Conservation (phyloP, 2,329 filamentous ascomycete genomes). For the Balansia obtecta region DNA sequence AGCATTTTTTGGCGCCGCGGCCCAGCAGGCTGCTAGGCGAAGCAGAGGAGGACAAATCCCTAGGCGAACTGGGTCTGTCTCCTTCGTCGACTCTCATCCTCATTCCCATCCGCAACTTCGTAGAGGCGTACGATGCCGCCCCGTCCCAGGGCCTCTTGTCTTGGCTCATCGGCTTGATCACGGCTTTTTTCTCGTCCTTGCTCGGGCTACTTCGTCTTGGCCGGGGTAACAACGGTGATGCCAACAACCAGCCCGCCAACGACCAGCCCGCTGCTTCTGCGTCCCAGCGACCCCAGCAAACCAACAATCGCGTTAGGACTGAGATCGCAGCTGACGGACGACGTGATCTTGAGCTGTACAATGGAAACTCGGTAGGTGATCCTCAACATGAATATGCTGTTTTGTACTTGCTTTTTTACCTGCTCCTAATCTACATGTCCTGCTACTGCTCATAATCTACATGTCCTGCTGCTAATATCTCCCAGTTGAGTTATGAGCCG, state of each 20-base stretch:
- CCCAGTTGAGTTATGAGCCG: constrained; percentile 57
- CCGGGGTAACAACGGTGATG: constrained; percentile 9
- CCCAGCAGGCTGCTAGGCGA: constrained; percentile 65
- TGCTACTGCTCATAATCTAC: no score
- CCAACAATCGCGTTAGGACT: constrained; percentile 15
- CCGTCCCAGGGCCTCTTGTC: constrained; percentile 16
- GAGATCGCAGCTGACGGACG: constrained; percentile 39
- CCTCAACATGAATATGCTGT: no score
- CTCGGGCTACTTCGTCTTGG: constrained; percentile 19
- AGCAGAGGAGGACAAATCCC: constrained; percentile 56
- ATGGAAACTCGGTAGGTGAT: constrained; percentile 77
- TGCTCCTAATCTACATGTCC: no score
- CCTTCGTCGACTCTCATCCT: constrained; percentile 78
- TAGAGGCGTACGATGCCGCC: constrained; percentile 27
- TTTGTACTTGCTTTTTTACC: not conserved
- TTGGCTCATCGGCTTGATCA: constrained; percentile 17
- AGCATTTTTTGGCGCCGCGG: constrained; percentile 66
- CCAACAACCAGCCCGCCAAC: not conserved
- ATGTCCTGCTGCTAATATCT: no score
- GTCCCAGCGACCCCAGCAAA: constrained; percentile 10
- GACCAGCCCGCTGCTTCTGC: constrained; percentile 5
- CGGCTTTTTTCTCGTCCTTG: constrained; percentile 24
- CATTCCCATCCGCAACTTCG: constrained; percentile 48
- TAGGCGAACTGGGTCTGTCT: constrained; percentile 58
- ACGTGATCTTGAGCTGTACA: constrained; percentile 65